These are phyloP conservation scores for Candida sp. DNA, from an alignment of 1,139 yeast genomes.

Conservation along the genomic window DNA sequence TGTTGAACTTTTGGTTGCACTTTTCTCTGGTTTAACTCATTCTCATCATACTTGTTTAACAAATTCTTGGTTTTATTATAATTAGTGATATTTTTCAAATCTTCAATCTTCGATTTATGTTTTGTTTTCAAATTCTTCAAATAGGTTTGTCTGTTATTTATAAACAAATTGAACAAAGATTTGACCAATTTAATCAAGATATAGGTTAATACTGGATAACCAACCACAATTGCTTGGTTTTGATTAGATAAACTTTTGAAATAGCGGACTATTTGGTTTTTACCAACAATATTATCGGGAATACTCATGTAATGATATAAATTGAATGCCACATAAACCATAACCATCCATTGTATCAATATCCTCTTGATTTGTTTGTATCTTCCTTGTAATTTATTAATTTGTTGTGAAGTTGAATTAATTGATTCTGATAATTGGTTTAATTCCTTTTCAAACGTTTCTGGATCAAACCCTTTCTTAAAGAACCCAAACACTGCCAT, in stretches of 20 bases:
- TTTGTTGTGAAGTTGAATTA: slow-evolving; percentile 16
- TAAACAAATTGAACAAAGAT: slow-evolving; percentile 20
- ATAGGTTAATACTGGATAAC: slow-evolving; percentile 27
- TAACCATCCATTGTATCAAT: slow-evolving; percentile 22
- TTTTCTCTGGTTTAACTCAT: slow-evolving; percentile 12
- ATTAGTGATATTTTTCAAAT: slow-evolving; percentile 74
- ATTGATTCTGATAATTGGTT: slow-evolving; percentile 40
- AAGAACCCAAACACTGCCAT: slow-evolving; percentile 31
- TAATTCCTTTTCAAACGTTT: slow-evolving; percentile 49
- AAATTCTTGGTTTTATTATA: slow-evolving; percentile 75
- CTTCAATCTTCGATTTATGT: slow-evolving; percentile 65
- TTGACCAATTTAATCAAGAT: slow-evolving; percentile 18
- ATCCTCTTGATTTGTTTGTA: slow-evolving; percentile 8
- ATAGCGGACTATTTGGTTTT: slow-evolving; percentile 8
- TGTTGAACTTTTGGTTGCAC: slow-evolving; percentile 1
- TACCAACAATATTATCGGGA: slow-evolving; percentile 18
- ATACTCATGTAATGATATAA: slow-evolving; percentile 21
- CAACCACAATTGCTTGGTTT: slow-evolving; percentile 16
- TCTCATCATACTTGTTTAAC: slow-evolving; percentile 55
- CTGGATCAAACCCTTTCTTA: slow-evolving; percentile 44
- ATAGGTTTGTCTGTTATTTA: slow-evolving; percentile 16
- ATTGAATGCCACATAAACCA: slow-evolving; percentile 29
- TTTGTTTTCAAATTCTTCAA: slow-evolving; percentile 34
- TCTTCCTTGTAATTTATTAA: slow-evolving; percentile 11
- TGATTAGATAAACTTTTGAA: slow-evolving; percentile 7